Evolutionary conservation across 1,284 basidiomycete genomes (phyloP).

Genomic region (Filobasidium uniguttulatum): DNA sequence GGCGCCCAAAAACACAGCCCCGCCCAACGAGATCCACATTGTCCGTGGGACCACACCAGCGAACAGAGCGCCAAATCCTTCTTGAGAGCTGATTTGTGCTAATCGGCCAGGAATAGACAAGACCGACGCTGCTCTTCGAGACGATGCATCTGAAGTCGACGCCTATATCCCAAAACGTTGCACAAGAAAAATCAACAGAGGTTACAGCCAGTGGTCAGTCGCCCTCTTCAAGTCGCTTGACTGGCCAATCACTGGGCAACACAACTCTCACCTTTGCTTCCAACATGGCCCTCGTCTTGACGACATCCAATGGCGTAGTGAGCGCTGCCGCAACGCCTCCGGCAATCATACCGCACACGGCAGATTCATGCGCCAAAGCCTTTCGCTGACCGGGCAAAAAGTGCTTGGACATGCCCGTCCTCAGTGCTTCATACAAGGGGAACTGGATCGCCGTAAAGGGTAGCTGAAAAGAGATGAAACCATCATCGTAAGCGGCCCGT

Average conservation of each 20-base stretch:
- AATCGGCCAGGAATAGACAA: conserved; percentile 48
- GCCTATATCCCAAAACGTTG: too few species aligned
- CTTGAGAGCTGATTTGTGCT: conserved; percentile 51
- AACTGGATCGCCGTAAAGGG: conserved; percentile 98
- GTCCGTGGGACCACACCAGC: conserved; percentile 80
- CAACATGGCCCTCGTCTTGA: conserved; percentile 96
- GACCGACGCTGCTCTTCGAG: conserved; percentile 22
- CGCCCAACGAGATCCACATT: conserved; percentile 89
- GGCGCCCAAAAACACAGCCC: conserved; percentile 88
- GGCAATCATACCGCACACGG: conserved; percentile 77
- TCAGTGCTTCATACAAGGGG: conserved; percentile 85
- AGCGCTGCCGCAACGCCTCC: conserved; percentile 78
- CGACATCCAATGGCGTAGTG: conserved; percentile 90
- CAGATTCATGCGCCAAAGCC: conserved; percentile 69
- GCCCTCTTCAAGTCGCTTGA: conserved; percentile 38
- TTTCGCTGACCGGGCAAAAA: conserved; percentile 40
- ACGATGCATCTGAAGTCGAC: conserved; percentile 18
- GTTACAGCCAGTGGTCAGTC: not conserved
- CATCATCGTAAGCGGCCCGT: not conserved
- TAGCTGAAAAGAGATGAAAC: conserved; percentile 46
- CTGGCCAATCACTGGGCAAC: not conserved
- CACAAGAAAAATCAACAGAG: too few species aligned
- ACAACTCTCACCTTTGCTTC: conserved; percentile 55
- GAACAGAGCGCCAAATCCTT: conserved; percentile 68
- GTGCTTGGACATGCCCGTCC: conserved; percentile 45